Conservation (phyloP, 2,329 filamentous ascomycete genomes). For the Nectriaceae sp. region DNA sequence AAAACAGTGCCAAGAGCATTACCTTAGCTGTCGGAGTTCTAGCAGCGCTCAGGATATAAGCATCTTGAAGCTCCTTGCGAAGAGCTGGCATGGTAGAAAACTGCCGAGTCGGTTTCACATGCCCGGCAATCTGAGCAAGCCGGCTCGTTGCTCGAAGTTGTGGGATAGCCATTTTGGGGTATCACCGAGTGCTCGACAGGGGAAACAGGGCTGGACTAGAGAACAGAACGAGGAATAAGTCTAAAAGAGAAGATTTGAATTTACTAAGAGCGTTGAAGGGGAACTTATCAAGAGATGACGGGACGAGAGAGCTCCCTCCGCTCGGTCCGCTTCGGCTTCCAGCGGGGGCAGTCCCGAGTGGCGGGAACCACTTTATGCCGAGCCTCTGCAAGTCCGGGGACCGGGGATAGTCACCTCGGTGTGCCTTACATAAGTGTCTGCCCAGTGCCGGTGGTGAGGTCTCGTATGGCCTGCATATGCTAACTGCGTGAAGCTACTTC, state of each 20-base stretch:
- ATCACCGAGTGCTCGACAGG: conserved; percentile 6
- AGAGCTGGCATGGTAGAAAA: conserved; percentile 49
- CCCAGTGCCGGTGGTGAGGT: background rate
- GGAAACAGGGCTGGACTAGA: background rate
- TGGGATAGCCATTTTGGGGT: conserved; percentile 30
- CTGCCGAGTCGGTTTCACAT: conserved; percentile 43
- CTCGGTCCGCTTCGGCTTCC: conserved; percentile 43
- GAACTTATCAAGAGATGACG: conserved; percentile 2
- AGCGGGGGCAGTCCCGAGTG: conserved; percentile 31
- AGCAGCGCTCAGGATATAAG: conserved; percentile 89
- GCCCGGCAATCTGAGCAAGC: conserved; percentile 38
- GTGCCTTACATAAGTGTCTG: background rate
- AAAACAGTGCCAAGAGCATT: conserved; percentile 9
- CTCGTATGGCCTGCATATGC: no score
- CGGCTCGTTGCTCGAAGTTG: conserved; percentile 38
- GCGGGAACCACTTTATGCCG: conserved; percentile 23
- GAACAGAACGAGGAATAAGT: conserved; percentile 4
- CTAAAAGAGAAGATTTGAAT: background rate
- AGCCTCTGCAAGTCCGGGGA: conserved; percentile 8
- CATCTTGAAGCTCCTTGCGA: conserved; percentile 76
- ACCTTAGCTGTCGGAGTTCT: conserved; percentile 91
- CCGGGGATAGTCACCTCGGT: background rate
- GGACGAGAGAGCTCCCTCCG: conserved; percentile 12
- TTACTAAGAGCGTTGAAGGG: background rate
- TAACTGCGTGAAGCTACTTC: no score